Base-by-base conservation (phyloP, 2,329 filamentous ascomycete species). In the Fusarium acutatum region DNA sequence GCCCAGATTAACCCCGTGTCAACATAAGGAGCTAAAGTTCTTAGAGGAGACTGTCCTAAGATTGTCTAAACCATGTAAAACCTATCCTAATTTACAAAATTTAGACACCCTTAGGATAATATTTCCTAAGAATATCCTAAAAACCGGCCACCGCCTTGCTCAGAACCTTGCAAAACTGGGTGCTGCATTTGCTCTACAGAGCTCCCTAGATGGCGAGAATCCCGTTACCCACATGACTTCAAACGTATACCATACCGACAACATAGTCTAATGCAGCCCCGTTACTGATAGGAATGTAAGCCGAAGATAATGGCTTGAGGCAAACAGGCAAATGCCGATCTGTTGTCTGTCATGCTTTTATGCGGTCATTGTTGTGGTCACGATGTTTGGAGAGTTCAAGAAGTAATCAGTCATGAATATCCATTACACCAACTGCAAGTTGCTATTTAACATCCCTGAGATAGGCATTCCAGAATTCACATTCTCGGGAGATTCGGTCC, bases 401-500 rank as follows among this genome's bases (percentile, higher is more conserved):
- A 46, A 46, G 44, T 30, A 20, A 14, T 9, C 37, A 24, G n/a
- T 34, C 18, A 46, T 34, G 32, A 60, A 40, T 56, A 17, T 35
- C 20, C 24, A 64, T 53, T 28, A 60, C 22, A 46, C 30, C 17
- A 69, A 43, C 44, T 76, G 75, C 32, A 75, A 60, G 37, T 63
- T 72, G 3, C 59, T 72, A 38, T 77, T 77, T 2, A 76, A 40
- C 69, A 77, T 75, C 4, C 72, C 71, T 6, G 71, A 61, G 5
- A 76, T 76, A 10, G 73, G 71, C 75, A 77, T 77, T 7, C 69
- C 72, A 18, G 62, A 30, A 46, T 60, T 54, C n/a, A 61, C 17
- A 7, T 71, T 72, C 3, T 64, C 46, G 4, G 75, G 74, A 1
- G 75, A 76, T 11, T 77, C 75, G 12, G 67, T 65, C 75, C 75